Base-by-base conservation (phyloP, 169 alveolate genomes). In the Plasmodium gaboni region DNA sequence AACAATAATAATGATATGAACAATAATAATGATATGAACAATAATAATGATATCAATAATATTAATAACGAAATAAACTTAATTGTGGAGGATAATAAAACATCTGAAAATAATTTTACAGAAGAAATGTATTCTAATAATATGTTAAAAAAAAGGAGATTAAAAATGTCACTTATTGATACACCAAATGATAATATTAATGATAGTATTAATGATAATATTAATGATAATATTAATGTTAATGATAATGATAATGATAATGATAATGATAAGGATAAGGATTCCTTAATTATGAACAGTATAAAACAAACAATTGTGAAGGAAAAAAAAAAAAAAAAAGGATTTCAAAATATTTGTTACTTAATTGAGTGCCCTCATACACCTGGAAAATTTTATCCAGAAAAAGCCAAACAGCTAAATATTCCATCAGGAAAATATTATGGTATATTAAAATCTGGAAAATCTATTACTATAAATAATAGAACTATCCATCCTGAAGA, bases 361-460 rank as follows among this genome's bases (percentile, higher is more conserved):
- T 51, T 88, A 53, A 73, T 92, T 24, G 89, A 74, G 72, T 91
- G 93, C 44, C 96, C 95, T 0, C 83, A 87, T 28, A 92, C 93
- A 44, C 73, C 86, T 28, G 95, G 97, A 42, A 65, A 93, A 53
- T 95, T 96, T 74, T 88, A 89, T 67, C 91, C 89, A 17, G 93
- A 92, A 51, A 96, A 94, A 51, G 98, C 98, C 0, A 83, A 92
- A 72, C 83, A 73, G 24, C 70, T 96, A 44, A 95, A 96, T 76
- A 92, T 97, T 8, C 93, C 95, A 50, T 95, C 96, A 22, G 98
- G 98, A 19, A 97, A 97, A 59, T 91, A 92, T 38, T 96, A 88
- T 76, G 97, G 97, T 0, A 94, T 89, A 70, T 94, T 97, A 55
- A 95, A 95, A 87, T 94, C 92, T 57, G 98, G 98, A 24, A 94